Percentiles rank a stretch among this genome's conserved stretches.
Conservation (phyloP, 371 early-diverging fungal genomes). For the Apophysomyces elegans region DNA sequence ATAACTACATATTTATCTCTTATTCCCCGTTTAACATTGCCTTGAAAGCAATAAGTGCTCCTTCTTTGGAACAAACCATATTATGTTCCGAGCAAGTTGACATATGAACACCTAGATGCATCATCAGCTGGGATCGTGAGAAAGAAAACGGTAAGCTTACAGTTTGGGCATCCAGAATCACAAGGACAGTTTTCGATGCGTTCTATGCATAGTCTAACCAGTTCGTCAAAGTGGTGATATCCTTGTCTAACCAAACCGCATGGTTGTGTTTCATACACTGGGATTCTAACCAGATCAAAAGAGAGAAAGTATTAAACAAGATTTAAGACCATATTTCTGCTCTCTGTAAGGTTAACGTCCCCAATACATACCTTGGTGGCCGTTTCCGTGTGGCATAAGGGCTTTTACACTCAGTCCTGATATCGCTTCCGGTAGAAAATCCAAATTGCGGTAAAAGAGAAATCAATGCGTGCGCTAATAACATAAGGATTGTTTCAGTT, state of each 20-base stretch:
- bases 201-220: constrained; percentile 29
- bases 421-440: constrained; percentile 24
- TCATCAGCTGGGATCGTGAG: not conserved
- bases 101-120: constrained; percentile 43
- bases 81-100: constrained; percentile 48
- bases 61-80: constrained; percentile 41
- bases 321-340: no score
- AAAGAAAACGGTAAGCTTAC: constrained; percentile 26
- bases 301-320: no score
- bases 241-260: constrained; percentile 37
- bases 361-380: constrained; percentile 30
- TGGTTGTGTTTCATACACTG: constrained; percentile 50
- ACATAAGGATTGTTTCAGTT: constrained; percentile 1
- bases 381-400: constrained; percentile 46
- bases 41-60: constrained; percentile 37
- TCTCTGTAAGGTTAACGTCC: no score
- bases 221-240: constrained; percentile 37
- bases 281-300: constrained; percentile 21
- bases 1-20: not conserved
- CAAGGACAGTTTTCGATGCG: constrained; percentile 42
- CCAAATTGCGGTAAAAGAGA: constrained; percentile 38
- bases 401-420: constrained; percentile 54
- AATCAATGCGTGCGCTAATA: constrained; percentile 45
- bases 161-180: constrained; percentile 46
- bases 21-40: constrained; percentile 15